A percentile compares a stretch with the other conserved stretches of the same genome.
These are phyloP conservation scores for Populus trichocarpa DNA, from an alignment of 441 rosid species.

Conservation along the genomic window DNA sequence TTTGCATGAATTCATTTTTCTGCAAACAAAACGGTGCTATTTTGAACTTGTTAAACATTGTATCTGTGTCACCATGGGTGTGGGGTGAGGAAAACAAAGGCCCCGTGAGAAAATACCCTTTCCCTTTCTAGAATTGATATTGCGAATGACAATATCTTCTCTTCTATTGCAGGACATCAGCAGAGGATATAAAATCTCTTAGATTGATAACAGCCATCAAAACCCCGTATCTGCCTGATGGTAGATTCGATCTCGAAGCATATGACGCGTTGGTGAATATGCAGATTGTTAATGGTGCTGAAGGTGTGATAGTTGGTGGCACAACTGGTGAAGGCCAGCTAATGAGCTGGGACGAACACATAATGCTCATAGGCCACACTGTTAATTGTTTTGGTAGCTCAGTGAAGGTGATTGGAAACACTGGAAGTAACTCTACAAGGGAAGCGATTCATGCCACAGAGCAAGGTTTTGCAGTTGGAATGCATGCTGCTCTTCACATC, in stretches of 20 bases:
- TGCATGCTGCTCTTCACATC: conserved; percentile 95
- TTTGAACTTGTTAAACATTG: neutral
- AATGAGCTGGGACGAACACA: conserved; percentile 97
- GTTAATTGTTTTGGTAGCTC: conserved; percentile 80
- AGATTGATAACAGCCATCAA: conserved; percentile 83
- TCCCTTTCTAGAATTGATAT: neutral
- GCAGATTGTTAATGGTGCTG: conserved; percentile 65
- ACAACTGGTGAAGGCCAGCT: conserved; percentile 92
- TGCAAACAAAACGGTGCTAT: neutral
- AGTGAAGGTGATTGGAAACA: conserved; percentile 79
- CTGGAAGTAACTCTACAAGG: conserved; percentile 88
- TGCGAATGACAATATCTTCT: neutral
- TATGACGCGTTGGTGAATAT: conserved; percentile 66
- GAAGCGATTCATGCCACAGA: conserved; percentile 93
- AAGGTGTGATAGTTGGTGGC: conserved; percentile 91
- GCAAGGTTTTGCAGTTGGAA: conserved; percentile 90
- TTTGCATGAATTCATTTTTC: neutral
- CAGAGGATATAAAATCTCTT: conserved; percentile 65
- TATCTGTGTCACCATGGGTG: neutral
- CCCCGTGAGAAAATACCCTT: fast-evolving
- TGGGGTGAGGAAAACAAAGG: neutral
- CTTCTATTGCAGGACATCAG: conserved; percentile 51
- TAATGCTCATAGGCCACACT: conserved; percentile 84
- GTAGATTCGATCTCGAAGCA: conserved; percentile 91
- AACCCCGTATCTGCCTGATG: conserved; percentile 86